A percentile compares a stretch with the other conserved stretches of the same genome.
phyloP scores from a whole-genome alignment of 2,329 filamentous ascomycete genomes.

The Fusarium palustre region DNA sequence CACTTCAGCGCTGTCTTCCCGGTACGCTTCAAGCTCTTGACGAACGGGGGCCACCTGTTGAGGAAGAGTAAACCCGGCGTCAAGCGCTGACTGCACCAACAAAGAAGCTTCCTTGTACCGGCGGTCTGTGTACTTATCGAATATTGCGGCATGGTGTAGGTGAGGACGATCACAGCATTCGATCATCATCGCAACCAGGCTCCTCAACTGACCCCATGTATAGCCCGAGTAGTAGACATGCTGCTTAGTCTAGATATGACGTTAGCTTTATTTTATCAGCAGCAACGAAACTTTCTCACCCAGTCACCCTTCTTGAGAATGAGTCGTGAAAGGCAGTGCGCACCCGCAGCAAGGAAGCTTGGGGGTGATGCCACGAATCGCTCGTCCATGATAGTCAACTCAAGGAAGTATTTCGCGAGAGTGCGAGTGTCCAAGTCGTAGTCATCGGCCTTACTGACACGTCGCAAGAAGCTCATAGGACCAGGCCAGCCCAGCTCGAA shows the following conservation, averaged over 20 bases:
- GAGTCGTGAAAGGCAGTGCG: constrained; percentile 89
- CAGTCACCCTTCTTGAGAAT: constrained; percentile 93
- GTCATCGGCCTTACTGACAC: constrained; percentile 98
- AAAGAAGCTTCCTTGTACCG: constrained; percentile 86
- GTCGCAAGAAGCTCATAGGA: constrained; percentile 96
- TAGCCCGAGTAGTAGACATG: constrained; percentile 96
- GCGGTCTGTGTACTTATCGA: constrained; percentile 90
- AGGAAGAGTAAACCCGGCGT: constrained; percentile 67
- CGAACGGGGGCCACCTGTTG: constrained; percentile 56
- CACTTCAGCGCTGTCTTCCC: constrained; percentile 45
- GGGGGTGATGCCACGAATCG: constrained; percentile 92
- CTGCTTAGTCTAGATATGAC: constrained; percentile 70
- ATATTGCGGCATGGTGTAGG: constrained; percentile 87
- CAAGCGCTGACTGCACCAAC: constrained; percentile 81
- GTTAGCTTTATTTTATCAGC: constrained; percentile 51
- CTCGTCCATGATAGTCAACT: constrained; percentile 97
- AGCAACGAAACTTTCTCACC: constrained; percentile 68
- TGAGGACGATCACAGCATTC: constrained; percentile 87
- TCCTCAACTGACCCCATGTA: constrained; percentile 84
- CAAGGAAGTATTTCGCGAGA: constrained; percentile 96
- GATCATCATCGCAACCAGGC: constrained; percentile 80
- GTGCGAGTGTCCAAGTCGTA: constrained; percentile 97
- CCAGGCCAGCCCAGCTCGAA: constrained; percentile 99
- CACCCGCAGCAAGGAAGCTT: constrained; percentile 90
- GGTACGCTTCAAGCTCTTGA: constrained; percentile 32